These are phyloP conservation scores for Leccinum boreale DNA, from an alignment of 768 basidiomycete genomes.

Conservation along the genomic window DNA sequence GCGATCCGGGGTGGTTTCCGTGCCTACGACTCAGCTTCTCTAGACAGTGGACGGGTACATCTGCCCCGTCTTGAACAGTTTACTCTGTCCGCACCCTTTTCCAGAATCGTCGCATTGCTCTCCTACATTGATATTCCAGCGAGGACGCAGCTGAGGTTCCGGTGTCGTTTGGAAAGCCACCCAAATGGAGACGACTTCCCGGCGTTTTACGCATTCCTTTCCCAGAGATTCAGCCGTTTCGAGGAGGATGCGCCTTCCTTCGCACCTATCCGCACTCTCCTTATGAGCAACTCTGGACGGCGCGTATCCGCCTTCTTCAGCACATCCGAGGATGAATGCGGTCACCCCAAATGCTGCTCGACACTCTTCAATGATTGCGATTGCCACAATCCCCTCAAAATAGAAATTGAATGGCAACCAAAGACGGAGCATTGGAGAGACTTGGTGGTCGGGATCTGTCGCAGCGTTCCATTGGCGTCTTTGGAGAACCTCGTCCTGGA, in stretches of 20 bases:
- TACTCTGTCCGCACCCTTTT: not conserved
- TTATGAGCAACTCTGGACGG: not conserved
- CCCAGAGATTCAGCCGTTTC: not conserved
- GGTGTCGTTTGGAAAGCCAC: not conserved
- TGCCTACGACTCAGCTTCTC: not conserved
- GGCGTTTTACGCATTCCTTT: not conserved
- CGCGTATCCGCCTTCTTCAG: not conserved
- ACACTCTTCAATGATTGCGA: not conserved
- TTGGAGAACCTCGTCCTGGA: not conserved
- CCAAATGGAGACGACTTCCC: not conserved
- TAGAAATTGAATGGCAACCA: not conserved
- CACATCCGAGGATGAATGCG: not conserved
- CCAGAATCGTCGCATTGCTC: not conserved
- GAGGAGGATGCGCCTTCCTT: not conserved
- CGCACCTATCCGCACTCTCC: not conserved
- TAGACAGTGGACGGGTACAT: not conserved
- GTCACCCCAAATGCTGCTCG: not conserved
- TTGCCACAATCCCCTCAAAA: not conserved
- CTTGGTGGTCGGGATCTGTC: not conserved
- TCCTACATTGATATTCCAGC: not conserved
- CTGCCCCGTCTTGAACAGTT: not conserved
- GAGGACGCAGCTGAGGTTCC: not conserved
- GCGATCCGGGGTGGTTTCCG: not conserved
- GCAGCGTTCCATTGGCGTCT: not conserved
- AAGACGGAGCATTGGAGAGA: not conserved